Evolutionary conservation across 2,329 filamentous ascomycete genomes (phyloP).

Genomic region (Penicillium glabrum): DNA sequence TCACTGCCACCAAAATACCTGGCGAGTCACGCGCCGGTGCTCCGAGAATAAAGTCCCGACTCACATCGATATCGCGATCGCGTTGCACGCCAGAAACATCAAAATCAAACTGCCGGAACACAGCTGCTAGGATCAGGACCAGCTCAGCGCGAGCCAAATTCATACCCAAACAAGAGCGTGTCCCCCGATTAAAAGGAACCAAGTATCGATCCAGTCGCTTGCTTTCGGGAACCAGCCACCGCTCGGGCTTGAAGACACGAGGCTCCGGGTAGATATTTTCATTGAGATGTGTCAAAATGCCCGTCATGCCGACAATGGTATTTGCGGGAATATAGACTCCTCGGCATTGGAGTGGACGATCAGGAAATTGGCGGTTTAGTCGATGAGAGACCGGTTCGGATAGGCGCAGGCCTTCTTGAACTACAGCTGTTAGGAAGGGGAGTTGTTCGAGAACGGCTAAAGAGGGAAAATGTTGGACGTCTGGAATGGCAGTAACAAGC

Average conservation of each 20-base stretch:
- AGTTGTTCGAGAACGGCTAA: background rate
- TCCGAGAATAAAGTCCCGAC: background rate
- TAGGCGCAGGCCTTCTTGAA: background rate
- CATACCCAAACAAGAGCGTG: background rate
- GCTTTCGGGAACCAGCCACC: background rate
- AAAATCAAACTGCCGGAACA: constrained; percentile 1
- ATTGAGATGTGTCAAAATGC: background rate
- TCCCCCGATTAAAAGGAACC: background rate
- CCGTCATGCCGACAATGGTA: background rate
- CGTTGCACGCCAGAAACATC: background rate
- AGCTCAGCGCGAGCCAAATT: background rate
- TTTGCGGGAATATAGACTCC: background rate
- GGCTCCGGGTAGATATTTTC: background rate
- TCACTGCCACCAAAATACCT: background rate
- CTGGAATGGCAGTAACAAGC: background rate
- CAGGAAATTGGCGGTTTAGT: background rate
- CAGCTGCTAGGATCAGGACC: background rate
- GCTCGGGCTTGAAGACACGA: background rate
- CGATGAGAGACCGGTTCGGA: background rate
- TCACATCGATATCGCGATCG: background rate
- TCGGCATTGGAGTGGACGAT: background rate
- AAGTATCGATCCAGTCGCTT: background rate
- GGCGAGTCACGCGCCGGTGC: background rate
- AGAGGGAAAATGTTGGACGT: background rate
- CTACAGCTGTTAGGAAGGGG: background rate